Conservation (phyloP, 495 filamentous ascomycete genomes). For the Xylaria venustula region DNA sequence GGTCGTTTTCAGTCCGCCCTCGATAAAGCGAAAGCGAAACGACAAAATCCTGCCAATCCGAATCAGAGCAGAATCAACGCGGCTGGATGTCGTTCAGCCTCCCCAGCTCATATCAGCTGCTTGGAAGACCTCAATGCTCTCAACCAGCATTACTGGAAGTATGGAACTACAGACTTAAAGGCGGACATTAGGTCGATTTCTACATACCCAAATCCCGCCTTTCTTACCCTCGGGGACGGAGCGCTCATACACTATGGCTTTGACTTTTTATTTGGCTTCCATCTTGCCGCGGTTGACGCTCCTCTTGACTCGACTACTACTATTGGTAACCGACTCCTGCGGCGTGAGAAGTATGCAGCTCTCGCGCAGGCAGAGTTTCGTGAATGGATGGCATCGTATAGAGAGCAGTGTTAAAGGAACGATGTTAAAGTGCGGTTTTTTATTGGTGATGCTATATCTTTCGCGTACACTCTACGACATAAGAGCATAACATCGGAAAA, state of each 20-base stretch:
- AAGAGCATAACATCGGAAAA: constrained; percentile 13
- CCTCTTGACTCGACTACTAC: constrained; percentile 47
- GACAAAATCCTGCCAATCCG: too few species aligned
- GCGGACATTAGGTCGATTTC: constrained; percentile 1
- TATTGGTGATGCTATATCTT: constrained; percentile 40
- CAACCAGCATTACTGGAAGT: constrained; percentile 10
- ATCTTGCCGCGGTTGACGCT: constrained; percentile 35
- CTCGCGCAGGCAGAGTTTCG: not conserved
- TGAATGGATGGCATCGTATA: not conserved
- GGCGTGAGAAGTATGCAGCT: too few species aligned
- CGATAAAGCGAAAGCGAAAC: too few species aligned
- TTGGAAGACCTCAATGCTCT: constrained; percentile 24
- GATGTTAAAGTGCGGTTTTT: constrained; percentile 41
- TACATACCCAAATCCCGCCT: constrained; percentile 36
- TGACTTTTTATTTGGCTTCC: constrained; percentile 26
- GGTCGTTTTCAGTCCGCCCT: not conserved
- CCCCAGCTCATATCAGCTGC: not conserved
- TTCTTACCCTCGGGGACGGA: constrained; percentile 13
- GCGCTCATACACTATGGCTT: constrained; percentile 16
- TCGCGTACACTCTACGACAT: constrained; percentile 47
- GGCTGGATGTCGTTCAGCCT: not conserved
- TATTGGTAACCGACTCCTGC: not conserved
- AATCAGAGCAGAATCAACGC: not conserved
- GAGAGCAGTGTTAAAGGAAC: constrained; percentile 17
- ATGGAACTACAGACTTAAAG: too few species aligned